Evolutionary conservation across 768 basidiomycete genomes (phyloP).

Genomic region (Amanita polypyramis): DNA sequence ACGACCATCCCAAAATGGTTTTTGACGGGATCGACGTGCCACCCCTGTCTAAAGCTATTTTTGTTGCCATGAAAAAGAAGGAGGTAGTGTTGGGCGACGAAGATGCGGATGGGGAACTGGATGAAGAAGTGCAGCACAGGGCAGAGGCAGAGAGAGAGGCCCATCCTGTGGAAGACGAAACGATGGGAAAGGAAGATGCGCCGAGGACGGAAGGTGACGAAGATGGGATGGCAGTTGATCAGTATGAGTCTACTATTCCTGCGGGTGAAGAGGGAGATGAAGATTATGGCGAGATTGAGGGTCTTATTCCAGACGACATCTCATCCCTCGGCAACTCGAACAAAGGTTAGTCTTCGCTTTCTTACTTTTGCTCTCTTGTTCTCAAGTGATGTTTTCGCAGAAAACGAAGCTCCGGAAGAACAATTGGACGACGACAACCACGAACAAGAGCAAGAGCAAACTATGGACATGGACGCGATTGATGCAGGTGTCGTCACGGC

Average conservation of each 20-base stretch:
- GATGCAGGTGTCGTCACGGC: not conserved
- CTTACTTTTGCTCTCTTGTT: not conserved
- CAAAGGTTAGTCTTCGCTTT: conserved; percentile 1
- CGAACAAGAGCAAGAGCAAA: not conserved
- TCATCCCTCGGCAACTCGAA: conserved; percentile 6
- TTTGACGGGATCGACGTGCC: conserved; percentile 8
- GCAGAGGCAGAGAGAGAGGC: not conserved
- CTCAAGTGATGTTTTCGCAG: not conserved
- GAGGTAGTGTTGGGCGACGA: conserved; percentile 1
- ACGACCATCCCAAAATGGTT: not conserved
- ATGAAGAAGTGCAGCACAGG: not conserved
- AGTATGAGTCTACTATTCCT: not conserved
- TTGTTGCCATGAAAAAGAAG: not conserved
- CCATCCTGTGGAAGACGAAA: not conserved
- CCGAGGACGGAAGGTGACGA: not conserved
- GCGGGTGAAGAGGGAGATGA: not conserved
- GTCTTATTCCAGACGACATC: conserved; percentile 1
- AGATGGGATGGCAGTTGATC: not conserved
- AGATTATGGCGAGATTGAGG: conserved; percentile 10
- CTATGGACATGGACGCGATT: not conserved
- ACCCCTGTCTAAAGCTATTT: not conserved
- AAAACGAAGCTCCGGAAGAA: conserved; percentile 6
- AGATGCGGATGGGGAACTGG: conserved; percentile 7
- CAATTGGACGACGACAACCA: not conserved
- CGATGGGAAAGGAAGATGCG: not conserved